Percentiles rank a stretch among this genome's conserved stretches.
Evolutionary conservation across 805 yeast genomes (phyloP).

Genomic region (Candida hispaniensis): DNA sequence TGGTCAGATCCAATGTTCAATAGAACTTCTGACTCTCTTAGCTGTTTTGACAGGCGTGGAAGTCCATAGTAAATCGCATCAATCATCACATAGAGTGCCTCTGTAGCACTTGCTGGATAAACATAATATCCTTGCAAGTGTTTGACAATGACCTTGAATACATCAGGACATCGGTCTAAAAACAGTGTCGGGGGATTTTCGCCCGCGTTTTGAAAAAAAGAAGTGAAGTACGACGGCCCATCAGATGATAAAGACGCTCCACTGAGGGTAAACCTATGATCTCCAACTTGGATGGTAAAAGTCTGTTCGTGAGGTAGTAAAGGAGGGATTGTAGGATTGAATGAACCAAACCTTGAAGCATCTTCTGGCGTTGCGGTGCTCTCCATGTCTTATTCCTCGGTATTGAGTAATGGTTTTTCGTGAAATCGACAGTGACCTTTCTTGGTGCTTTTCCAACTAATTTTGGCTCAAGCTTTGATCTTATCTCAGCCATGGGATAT

Average conservation of each 20-base stretch:
- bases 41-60: conserved; percentile 40
- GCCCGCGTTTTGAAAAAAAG: conserved; percentile 38
- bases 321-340: conserved; percentile 23
- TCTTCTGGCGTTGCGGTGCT: neutral
- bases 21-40: conserved; percentile 46
- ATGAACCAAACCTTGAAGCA: conserved; percentile 12
- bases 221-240: conserved; percentile 80
- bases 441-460: neutral
- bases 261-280: conserved; percentile 47
- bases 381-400: neutral
- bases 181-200: conserved; percentile 35
- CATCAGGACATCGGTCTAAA: conserved; percentile 63
- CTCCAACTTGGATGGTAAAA: conserved; percentile 63
- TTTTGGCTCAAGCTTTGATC: neutral
- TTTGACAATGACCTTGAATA: conserved; percentile 53
- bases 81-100: conserved; percentile 47
- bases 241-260: conserved; percentile 83
- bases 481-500: conserved; percentile 1
- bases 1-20: conserved; percentile 47
- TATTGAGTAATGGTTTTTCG: neutral
- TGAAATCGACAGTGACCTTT: neutral
- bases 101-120: conserved; percentile 39
- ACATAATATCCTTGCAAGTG: conserved; percentile 68
- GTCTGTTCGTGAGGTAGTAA: conserved; percentile 59
- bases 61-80: conserved; percentile 68